Percentiles rank a stretch among this genome's conserved stretches.
Conservation (phyloP, 805 yeast genomes). For the Cyberlindnera maritima region DNA sequence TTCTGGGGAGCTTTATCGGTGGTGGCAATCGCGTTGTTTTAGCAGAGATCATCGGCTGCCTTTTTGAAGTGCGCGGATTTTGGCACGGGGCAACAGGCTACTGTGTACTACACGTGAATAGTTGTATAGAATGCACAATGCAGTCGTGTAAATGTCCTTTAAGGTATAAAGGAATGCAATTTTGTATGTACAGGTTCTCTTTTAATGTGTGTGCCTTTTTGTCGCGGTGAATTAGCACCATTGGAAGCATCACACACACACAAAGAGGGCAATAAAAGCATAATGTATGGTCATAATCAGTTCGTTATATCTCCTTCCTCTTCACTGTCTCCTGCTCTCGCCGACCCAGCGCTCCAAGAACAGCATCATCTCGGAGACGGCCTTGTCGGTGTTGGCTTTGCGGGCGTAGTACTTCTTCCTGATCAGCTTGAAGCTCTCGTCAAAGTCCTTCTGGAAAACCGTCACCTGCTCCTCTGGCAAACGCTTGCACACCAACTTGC, state of each 20-base stretch:
- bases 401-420: background rate
- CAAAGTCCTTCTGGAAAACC: background rate
- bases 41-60: no score
- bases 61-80: no score
- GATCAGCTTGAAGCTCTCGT: background rate
- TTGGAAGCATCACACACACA: no score
- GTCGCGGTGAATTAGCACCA: no score
- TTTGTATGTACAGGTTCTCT: background rate
- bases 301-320: background rate
- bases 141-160: no score
- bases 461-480: background rate
- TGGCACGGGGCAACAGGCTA: no score
- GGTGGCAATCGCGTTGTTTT: no score
- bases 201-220: no score
- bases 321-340: background rate
- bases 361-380: background rate
- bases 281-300: background rate
- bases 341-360: constrained; percentile 7
- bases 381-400: background rate
- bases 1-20: no score
- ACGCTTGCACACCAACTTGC: background rate
- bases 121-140: no score
- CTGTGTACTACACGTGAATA: no score
- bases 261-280: no score
- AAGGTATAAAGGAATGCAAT: background rate